phyloP scores from a whole-genome alignment of 345 rosid genomes.

The Noccaea bulbosa region DNA sequence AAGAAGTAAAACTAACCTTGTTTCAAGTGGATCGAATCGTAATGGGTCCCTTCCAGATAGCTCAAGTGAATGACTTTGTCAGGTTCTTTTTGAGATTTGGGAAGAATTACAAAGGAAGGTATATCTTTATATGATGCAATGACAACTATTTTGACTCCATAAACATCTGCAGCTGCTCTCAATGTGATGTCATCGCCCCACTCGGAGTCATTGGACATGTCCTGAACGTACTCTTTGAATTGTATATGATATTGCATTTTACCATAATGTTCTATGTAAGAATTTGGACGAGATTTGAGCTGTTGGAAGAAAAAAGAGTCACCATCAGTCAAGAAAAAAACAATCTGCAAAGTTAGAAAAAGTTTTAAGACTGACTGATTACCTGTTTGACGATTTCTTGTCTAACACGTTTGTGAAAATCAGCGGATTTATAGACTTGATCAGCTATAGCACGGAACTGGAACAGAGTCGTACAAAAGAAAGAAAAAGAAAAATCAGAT shows the following conservation, averaged over 20 bases:
- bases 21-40: slow-evolving; percentile 13
- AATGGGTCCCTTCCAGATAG: slow-evolving; percentile 9
- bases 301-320: not conserved
- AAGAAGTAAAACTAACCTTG: not conserved
- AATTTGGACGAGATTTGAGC: not conserved
- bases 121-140: not conserved
- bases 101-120: not conserved
- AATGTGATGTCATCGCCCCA: slow-evolving; percentile 9
- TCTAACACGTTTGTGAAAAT: not conserved
- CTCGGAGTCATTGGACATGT: slow-evolving; percentile 3
- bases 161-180: slow-evolving; percentile 15
- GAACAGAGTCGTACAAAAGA: not conserved
- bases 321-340: not conserved
- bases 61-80: slow-evolving; percentile 3
- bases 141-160: slow-evolving; percentile 5
- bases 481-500: not conserved
- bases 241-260: not conserved
- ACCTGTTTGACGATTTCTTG: slow-evolving; percentile 17
- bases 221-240: not conserved
- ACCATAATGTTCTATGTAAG: not conserved
- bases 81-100: slow-evolving; percentile 6
- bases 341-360: not conserved
- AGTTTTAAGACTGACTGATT: not conserved
- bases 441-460: slow-evolving; percentile 25
- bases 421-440: slow-evolving; percentile 12